Conservation (phyloP, 106 monocot genomes). For the Phalaenopsis aphrodite region DNA sequence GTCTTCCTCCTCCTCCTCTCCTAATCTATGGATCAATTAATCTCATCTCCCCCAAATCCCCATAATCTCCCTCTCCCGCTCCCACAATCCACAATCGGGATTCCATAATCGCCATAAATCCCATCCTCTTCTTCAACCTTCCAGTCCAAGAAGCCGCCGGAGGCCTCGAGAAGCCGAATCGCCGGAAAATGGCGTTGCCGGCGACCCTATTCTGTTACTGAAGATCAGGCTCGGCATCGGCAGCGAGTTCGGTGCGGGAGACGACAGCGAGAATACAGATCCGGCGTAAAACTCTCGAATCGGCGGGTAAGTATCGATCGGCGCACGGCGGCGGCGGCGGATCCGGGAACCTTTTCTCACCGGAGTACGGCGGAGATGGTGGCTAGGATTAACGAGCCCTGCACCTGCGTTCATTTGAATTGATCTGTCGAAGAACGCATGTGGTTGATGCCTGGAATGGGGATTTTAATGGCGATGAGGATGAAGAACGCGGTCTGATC, state of each 20-base stretch:
- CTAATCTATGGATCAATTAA: no score
- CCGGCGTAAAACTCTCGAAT: neutral
- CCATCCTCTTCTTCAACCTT: neutral
- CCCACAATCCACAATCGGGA: neutral
- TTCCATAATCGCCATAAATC: neutral
- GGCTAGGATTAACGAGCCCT: neutral
- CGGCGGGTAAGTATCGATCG: neutral
- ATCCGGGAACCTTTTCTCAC: neutral
- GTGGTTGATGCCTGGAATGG: neutral
- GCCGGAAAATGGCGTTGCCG: neutral
- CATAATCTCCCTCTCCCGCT: neutral
- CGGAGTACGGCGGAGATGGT: neutral
- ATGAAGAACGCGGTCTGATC: neutral
- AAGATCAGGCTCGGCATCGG: constrained; percentile 3
- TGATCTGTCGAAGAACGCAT: neutral
- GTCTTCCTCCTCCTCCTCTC: no score
- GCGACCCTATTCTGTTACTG: neutral
- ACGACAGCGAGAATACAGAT: neutral
- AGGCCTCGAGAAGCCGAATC: neutral
- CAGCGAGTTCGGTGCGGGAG: neutral
- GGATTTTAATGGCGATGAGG: neutral
- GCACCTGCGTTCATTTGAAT: neutral
- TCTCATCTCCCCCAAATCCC: neutral
- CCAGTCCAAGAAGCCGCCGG: neutral
- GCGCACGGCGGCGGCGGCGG: neutral